Evolutionary conservation across 129 eudicot genomes (phyloP).

Genomic region (Flaveria sonorensis): DNA sequence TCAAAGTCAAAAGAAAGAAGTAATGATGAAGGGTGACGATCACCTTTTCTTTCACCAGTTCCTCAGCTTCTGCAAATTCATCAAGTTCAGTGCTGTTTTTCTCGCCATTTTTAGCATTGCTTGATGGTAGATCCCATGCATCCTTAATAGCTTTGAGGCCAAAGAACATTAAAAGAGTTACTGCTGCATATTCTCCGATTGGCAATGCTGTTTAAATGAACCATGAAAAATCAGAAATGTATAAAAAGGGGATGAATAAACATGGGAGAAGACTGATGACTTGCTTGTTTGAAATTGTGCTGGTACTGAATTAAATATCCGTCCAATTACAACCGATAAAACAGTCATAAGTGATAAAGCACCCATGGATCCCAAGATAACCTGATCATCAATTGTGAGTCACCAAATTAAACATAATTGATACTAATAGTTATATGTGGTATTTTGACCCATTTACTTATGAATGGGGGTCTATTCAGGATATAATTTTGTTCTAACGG

Average conservation of each 20-base stretch:
- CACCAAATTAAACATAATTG: neutral
- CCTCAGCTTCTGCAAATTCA: slow-evolving; percentile 94
- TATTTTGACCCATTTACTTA: neutral
- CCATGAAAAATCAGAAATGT: slow-evolving; percentile 6
- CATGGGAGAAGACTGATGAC: slow-evolving; percentile 25
- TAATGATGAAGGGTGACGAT: slow-evolving; percentile 11
- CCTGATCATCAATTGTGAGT: slow-evolving; percentile 45
- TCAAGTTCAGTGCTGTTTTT: slow-evolving; percentile 58
- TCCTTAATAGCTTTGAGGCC: slow-evolving; percentile 93
- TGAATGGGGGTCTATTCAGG: neutral
- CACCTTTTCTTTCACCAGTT: slow-evolving; percentile 95
- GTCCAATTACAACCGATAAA: slow-evolving; percentile 82
- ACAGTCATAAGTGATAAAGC: slow-evolving; percentile 87
- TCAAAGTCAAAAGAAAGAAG: slow-evolving; percentile 10
- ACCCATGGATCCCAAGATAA: slow-evolving; percentile 94
- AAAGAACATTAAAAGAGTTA: slow-evolving; percentile 82
- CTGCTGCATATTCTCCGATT: slow-evolving; percentile 96
- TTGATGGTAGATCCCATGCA: slow-evolving; percentile 95
- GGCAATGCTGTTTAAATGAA: slow-evolving; percentile 73
- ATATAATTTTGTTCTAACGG: neutral
- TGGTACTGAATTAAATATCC: slow-evolving; percentile 92
- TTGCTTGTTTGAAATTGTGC: slow-evolving; percentile 96
- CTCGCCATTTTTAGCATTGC: slow-evolving; percentile 47
- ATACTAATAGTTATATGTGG: neutral
- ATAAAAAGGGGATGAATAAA: neutral